These are phyloP conservation scores for Phialophora expanda DNA, from an alignment of 2,329 filamentous ascomycete species.

Conservation along the genomic window DNA sequence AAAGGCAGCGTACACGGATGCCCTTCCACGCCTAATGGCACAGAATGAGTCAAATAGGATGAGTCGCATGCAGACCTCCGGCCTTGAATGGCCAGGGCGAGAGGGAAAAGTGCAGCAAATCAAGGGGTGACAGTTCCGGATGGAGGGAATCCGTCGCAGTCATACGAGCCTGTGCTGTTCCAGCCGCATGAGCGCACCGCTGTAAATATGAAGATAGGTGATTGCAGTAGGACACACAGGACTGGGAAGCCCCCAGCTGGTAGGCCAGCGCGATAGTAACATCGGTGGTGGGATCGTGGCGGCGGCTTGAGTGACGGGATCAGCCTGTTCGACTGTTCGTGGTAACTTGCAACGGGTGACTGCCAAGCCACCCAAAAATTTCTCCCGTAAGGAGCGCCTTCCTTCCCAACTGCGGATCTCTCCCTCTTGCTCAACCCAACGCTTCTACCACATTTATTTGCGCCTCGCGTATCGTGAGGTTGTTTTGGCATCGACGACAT, in stretches of 20 bases:
- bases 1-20: not conserved
- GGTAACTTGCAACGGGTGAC: slow-evolving; percentile 5
- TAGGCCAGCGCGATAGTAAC: slow-evolving; percentile 1
- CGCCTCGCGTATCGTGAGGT: slow-evolving; percentile 30
- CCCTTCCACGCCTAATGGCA: not conserved
- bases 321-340: slow-evolving; percentile 4
- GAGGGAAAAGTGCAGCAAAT: not conserved
- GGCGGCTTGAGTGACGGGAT: not conserved
- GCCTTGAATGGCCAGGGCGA: not conserved
- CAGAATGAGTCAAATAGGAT: not conserved
- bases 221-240: not conserved
- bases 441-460: slow-evolving; percentile 29
- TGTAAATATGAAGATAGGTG: not conserved
- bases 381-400: slow-evolving; percentile 22
- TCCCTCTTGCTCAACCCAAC: slow-evolving; percentile 21
- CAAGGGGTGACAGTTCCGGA: not conserved
- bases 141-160: not conserved
- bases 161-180: not conserved
- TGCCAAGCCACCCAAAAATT: slow-evolving; percentile 22
- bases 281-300: not conserved
- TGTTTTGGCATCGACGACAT: slow-evolving; percentile 30
- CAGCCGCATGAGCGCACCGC: not conserved
- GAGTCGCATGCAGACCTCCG: not conserved
- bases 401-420: slow-evolving; percentile 23
- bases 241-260: not conserved